Conservation (phyloP, 2,329 filamentous ascomycete genomes). For the Bipolaris zeicola region DNA sequence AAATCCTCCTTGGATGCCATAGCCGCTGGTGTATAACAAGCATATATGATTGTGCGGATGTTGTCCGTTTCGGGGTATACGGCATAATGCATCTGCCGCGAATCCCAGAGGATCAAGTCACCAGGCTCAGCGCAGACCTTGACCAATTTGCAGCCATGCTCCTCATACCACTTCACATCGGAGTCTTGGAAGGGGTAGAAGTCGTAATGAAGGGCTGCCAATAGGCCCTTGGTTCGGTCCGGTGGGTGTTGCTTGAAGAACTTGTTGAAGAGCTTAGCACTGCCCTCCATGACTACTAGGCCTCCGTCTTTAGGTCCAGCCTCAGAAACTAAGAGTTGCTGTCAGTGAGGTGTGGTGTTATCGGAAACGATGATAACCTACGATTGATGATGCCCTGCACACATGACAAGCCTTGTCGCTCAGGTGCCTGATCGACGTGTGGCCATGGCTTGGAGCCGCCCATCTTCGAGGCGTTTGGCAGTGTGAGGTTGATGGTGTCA, state of each 20-base stretch:
- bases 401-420: constrained; percentile 44
- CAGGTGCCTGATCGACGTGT: constrained; percentile 53
- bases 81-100: constrained; percentile 54
- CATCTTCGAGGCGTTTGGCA: constrained; percentile 50
- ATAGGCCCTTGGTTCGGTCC: constrained; percentile 20
- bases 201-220: constrained; percentile 14
- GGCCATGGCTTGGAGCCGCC: constrained; percentile 47
- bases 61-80: constrained; percentile 19
- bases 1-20: constrained; percentile 24
- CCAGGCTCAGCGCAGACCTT: constrained; percentile 53
- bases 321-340: constrained; percentile 5
- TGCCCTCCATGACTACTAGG: constrained; percentile 53
- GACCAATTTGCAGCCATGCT: constrained; percentile 47
- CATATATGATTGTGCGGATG: constrained; percentile 23
- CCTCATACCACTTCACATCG: constrained; percentile 52
- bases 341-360: neutral
- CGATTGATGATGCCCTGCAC: constrained; percentile 55
- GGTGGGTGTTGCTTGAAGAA: constrained; percentile 17
- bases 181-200: constrained; percentile 50
- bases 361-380: constrained; percentile 34
- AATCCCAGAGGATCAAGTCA: constrained; percentile 56
- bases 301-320: constrained; percentile 54
- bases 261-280: constrained; percentile 42
- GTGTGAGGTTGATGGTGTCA: constrained; percentile 50
- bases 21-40: constrained; percentile 22